Evolutionary conservation across 305 asterid species (phyloP).

Genomic region (Rubia balearica): DNA sequence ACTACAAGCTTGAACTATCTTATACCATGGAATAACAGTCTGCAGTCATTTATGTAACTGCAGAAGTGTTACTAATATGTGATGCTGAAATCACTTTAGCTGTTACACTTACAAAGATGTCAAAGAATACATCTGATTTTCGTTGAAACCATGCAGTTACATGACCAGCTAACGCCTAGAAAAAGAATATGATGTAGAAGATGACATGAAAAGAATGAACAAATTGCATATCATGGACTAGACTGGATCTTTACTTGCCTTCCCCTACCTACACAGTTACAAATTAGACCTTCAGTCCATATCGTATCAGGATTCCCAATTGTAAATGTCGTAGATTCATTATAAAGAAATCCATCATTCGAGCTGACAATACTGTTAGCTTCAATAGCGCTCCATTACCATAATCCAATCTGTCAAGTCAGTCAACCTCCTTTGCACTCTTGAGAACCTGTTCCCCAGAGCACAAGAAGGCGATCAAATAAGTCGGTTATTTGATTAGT

Average conservation of each 20-base stretch:
- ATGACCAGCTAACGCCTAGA: background rate
- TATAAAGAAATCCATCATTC: slow-evolving; percentile 1
- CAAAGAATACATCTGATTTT: slow-evolving; percentile 7
- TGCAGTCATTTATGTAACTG: background rate
- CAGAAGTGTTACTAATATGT: background rate
- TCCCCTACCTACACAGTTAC: background rate
- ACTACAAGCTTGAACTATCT: background rate
- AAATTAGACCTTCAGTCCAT: background rate
- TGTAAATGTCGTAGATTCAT: background rate
- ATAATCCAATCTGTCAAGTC: slow-evolving; percentile 10
- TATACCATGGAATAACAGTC: background rate
- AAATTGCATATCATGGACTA: slow-evolving; percentile 7
- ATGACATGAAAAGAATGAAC: slow-evolving; percentile 6
- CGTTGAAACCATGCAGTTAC: background rate
- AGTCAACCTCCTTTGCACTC: slow-evolving; percentile 55
- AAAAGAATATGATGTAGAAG: background rate
- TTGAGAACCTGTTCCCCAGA: slow-evolving; percentile 58
- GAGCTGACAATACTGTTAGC: background rate
- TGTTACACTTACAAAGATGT: background rate
- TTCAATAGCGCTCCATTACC: slow-evolving; percentile 1
- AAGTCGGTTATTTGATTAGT: slow-evolving; percentile 31
- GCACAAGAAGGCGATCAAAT: slow-evolving; percentile 49
- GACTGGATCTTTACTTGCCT: background rate
- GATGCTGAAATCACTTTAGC: background rate
- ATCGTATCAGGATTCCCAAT: slow-evolving; percentile 5